A percentile compares a stretch with the other conserved stretches of the same genome.
These are phyloP conservation scores for Candida ponderosae DNA, from an alignment of 805 yeast species.

Conservation along the genomic window DNA sequence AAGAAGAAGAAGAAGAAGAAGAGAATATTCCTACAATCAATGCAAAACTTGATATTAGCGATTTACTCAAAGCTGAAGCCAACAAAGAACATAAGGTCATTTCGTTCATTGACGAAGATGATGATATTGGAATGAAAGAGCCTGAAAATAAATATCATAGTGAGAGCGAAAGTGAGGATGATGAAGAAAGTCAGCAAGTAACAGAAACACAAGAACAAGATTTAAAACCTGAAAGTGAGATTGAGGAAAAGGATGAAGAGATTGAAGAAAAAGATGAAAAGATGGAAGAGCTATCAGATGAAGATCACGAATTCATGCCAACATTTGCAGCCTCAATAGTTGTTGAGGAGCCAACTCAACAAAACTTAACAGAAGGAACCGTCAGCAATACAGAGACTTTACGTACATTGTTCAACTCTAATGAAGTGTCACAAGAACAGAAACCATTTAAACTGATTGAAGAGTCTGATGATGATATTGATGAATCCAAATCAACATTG, in stretches of 20 bases:
- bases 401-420: slow-evolving; percentile 50
- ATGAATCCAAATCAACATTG: slow-evolving; percentile 21
- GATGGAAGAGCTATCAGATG: slow-evolving; percentile 3
- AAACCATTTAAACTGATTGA: slow-evolving; percentile 35
- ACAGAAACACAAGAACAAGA: slow-evolving; percentile 11
- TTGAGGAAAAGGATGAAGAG: slow-evolving; percentile 19
- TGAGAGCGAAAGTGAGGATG: slow-evolving; percentile 10
- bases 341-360: slow-evolving; percentile 3
- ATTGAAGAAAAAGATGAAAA: slow-evolving; percentile 14
- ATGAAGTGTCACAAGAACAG: slow-evolving; percentile 18
- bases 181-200: slow-evolving; percentile 12
- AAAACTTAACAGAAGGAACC: slow-evolving; percentile 17
- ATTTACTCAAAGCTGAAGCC: slow-evolving; percentile 21
- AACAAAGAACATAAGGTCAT: slow-evolving; percentile 8
- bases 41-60: slow-evolving; percentile 21
- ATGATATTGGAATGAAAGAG: slow-evolving; percentile 5
- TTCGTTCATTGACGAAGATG: slow-evolving; percentile 16
- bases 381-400: slow-evolving; percentile 50
- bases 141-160: neutral
- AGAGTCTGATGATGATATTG: slow-evolving; percentile 41
- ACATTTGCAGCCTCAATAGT: slow-evolving; percentile 31
- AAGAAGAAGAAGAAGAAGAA: slow-evolving; percentile 25
- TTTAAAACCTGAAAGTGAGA: slow-evolving; percentile 12
- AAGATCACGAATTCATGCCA: slow-evolving; percentile 45
- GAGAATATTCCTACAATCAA: slow-evolving; percentile 15